Base-by-base conservation (phyloP, 495 filamentous ascomycete genomes). In the Aspergillus hancockii region DNA sequence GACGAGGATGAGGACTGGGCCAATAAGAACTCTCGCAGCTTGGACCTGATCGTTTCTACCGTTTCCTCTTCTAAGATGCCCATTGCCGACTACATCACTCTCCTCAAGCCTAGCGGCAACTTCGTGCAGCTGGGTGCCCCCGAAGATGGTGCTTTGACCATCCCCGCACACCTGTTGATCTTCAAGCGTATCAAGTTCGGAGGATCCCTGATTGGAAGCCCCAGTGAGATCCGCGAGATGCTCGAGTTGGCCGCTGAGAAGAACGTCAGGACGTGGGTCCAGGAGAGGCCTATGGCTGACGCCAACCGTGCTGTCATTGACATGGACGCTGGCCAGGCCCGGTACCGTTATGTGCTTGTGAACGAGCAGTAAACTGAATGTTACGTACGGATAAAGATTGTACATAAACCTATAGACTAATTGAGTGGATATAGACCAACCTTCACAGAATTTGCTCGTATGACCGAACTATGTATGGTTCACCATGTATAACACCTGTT, bases 1-100 rank as follows among this genome's bases (percentile, higher is more conserved):
- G 80, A 78, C 36, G 89, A 92, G 19, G 83, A 92, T 21, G 62
- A 76, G 12, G 75, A 83, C 49, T 93, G 90, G 90, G 71, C 74
- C 1, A 78, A 73, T 52, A 83, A 81, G 61, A 73, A 90, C 57
- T 63, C 71, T 1, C 68, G 75, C 23, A 75, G 76, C 16, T 69
- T 93, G 41, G 90, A 93, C 62, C 71, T 93, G 6, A 88, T 93
- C 59, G 61, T 93, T 56, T 86, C 68, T 63, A 93, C 89, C 22
- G 86, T 88, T 19, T 89, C 85, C 10, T 78, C 73, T 23, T 73
- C 79, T 0, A 79, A 85, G 54, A 89, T 92, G 87, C 89, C 89
- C 0, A 59, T 92, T 32, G 67, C 66, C 49, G 65, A 79, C 22
- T 92, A 92, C 63, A 70, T 93, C 9, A 40, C 63, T 18, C 76